Evolutionary conservation across 192 early-diverging fungal genomes (phyloP).

Genomic region (Rhizophagus clarus): DNA sequence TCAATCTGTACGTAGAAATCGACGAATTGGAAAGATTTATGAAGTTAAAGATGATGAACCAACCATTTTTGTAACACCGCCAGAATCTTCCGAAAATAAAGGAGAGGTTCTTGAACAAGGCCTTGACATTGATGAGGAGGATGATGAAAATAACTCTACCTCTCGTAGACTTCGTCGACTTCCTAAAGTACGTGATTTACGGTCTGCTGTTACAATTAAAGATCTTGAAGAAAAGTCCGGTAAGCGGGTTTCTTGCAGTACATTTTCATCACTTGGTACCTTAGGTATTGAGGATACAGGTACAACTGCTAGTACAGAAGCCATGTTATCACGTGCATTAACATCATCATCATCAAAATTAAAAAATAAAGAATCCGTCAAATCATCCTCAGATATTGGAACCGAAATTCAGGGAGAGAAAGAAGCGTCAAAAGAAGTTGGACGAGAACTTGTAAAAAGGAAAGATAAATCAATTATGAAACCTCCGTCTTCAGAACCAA

Average conservation of each 20-base stretch:
- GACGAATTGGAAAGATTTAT: not conserved
- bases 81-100: not conserved
- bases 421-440: not conserved
- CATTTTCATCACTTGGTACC: not conserved
- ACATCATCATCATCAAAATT: not conserved
- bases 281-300: not conserved
- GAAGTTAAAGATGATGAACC: not conserved
- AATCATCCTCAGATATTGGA: not conserved
- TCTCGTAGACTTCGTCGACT: constrained; percentile 1
- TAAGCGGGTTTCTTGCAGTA: constrained; percentile 4
- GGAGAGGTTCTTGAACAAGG: not conserved
- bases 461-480: not conserved
- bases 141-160: not conserved
- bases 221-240: constrained; percentile 11
- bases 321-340: not conserved
- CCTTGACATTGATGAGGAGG: not conserved
- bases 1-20: not conserved
- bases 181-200: constrained; percentile 13
- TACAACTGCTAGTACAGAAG: not conserved
- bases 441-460: not conserved
- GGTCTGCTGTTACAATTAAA: constrained; percentile 8
- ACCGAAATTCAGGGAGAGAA: not conserved
- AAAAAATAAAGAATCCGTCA: not conserved
- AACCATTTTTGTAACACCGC: not conserved
- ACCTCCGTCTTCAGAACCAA: not conserved